Evolutionary conservation across 305 asterid species (phyloP), one percentile per base, ranked within the genome.

Genomic region (Rubia peregrina): DNA sequence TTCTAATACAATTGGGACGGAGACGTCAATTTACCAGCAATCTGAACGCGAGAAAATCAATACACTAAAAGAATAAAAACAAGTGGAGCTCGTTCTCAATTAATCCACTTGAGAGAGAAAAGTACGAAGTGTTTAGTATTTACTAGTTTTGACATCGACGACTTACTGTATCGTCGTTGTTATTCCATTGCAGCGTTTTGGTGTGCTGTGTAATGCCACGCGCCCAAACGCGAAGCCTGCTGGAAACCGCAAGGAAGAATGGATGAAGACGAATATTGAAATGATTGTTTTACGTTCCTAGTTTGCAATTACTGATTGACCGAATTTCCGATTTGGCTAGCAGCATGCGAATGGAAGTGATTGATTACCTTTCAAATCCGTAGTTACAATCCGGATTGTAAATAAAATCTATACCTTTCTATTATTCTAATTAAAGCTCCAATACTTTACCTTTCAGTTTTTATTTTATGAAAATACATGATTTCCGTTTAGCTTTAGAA

Each of bases 181-280:
- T 60, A 60, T 60, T 26, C 16, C 17, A 53, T 17, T 53, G 24
- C 24, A 53, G 60, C 60, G 38, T 59, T 60, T 60, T 22, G 38
- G 65, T 22, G 65, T 60, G 63, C 61, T 21, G 61, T 56, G 61
- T 56, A 3, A 7, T 5, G 61, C 38, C 3, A 60, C 65, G 65
- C 65, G 65, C 65, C 38, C 33, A 14, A 12, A 26, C 5, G 65
- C 33, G 64, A 60, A 60, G 65, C 7, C n/a, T 13, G 40, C n/a
- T 60, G 65, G 65, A 60, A 60, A 16, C 40, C 65, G 40, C 64
- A 8, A 60, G 11, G 65, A 24, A 22, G 65, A 60, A 60, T 13
- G 65, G 38, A 57, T 6, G 40, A 12, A 60, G 65, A 60, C 40
- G 65, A 60, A 60, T 26, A 60, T 24, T n/a, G 62, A 56, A 57